Conservation (phyloP, 2,329 filamentous ascomycete species). For the Aspergillus novofumigatus region DNA sequence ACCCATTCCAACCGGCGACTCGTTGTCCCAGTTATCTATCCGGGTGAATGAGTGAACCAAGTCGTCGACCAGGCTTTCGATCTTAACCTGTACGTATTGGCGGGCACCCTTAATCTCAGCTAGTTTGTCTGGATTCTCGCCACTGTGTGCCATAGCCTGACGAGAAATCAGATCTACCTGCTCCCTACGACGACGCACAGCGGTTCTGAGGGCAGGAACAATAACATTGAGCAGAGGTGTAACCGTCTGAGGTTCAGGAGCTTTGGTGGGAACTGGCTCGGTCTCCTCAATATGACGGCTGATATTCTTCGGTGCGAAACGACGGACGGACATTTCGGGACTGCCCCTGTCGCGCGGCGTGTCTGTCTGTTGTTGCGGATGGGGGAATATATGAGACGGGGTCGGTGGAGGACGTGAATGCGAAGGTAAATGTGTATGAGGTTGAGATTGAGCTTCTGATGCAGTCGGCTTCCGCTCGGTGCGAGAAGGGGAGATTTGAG, state of each 20-base stretch:
- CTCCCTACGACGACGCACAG: conserved; percentile 71
- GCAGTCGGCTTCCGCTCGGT: conserved; percentile 8
- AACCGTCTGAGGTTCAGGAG: conserved; percentile 54
- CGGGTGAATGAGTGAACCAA: conserved; percentile 79
- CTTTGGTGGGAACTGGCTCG: conserved; percentile 13
- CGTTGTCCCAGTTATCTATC: conserved; percentile 82
- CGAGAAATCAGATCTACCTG: conserved; percentile 45
- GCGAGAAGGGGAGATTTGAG: conserved; percentile 17
- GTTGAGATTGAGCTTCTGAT: conserved; percentile 7
- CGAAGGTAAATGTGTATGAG: conserved; percentile 7
- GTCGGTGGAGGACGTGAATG: conserved; percentile 35
- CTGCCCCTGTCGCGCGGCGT: conserved; percentile 9
- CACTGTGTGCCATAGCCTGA: conserved; percentile 45
- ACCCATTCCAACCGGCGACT: conserved; percentile 88
- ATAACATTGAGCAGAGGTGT: conserved; percentile 89
- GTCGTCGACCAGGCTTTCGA: conserved; percentile 77
- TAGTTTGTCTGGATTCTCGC: conserved; percentile 45
- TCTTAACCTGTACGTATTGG: conserved; percentile 76
- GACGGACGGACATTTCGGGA: not conserved
- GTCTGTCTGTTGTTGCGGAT: conserved; percentile 7
- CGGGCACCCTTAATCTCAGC: conserved; percentile 57
- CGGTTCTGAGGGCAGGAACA: conserved; percentile 85
- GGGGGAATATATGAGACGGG: conserved; percentile 56
- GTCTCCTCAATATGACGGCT: conserved; percentile 9
- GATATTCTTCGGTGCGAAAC: conserved; percentile 1